Evolutionary conservation across 2,329 filamentous ascomycete genomes (phyloP), one percentile per base, ranked within the genome.

Genomic region (Alternaria arbusti): DNA sequence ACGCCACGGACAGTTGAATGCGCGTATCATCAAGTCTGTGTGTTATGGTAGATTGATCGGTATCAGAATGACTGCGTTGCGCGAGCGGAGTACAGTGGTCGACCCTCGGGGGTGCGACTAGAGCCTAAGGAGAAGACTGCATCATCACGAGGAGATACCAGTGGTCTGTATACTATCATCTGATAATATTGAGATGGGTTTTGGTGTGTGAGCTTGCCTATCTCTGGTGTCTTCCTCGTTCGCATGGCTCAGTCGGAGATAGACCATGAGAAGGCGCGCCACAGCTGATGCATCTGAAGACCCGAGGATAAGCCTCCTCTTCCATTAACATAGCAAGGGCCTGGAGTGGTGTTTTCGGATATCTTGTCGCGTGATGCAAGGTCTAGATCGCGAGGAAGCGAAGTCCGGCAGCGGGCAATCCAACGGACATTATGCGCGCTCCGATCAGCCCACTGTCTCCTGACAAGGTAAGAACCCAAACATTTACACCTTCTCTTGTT

Each of bases 321-420:
- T 51, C 22, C 17, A 54, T 17, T 6, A n/a, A 22, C 10, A 17
- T 52, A 6, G 36, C 10, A 15, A 44, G 17, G 30, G 49, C 17
- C 20, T 51, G 8, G 1, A 30, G 2, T 11, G 13, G 10, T 36
- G 28, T 32, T 6, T 40, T n/a, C 2, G 36, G 20, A 17, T 3
- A n/a, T 1, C 2, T 6, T 15, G 32, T 30, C 26, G 22, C n/a
- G 57, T 28, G 15, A 54, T 12, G 12, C 1, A 6, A 6, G 13
- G 26, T 23, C 40, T 54, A 4, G 3, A 13, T 36, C 13, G 20
- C n/a, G 40, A 23, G 17, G 20, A 54, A 46, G 36, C 46, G 46
- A 59, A 59, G 57, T 59, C 57, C 57, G 57, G 30, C 22, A 3
- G 36, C 36, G 36, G n/a, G 36, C 36, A 52, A 40, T 13, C 17